Base-by-base conservation (phyloP, 139 green algal genomes). In the Chlorella sp. region DNA sequence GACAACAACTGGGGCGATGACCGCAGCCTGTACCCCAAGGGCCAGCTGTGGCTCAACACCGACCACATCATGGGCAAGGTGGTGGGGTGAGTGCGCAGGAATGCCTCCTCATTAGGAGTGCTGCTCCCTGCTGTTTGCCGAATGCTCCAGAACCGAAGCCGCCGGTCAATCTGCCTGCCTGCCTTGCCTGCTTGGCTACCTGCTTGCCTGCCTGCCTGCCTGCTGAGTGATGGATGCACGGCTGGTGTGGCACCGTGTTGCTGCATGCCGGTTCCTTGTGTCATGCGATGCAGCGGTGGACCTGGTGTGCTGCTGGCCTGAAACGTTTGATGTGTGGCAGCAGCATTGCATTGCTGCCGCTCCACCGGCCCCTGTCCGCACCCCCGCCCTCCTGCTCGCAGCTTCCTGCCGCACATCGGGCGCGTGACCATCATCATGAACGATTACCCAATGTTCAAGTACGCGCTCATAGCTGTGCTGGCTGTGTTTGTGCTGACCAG, bases 401-500 rank as follows among this genome's bases (percentile, higher is more conserved):
- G 94, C 51, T 98, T 94, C 84, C 84, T 99, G 69, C 97, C 97
- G 0, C 92, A 98, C 62, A 88, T 99, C n/a, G 97, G 97, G 17
- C 96, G 95, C 86, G 88, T 98, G 30, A 99, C 97, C n/a, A 99
- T 99, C 73, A 85, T 99, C 13, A 99, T 99, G 97, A 99, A 99
- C 85, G 97, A 99, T 86, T 98, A 98, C 89, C 95, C 95, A 0
- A 85, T 82, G 28, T 82, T 98, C 32, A 99, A 99, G 87, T 98
- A 95, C 78, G 80, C 84, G 1, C 88, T 99, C 2, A 98, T 99
- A 36, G 93, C 88, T 15, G 78, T 97, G 20, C 93, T 99, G 71
- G 97, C 91, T 0, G 73, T 99, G n/a, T 92, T 98, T 64, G 96
- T 99, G 23, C 76, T 99, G 39, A 98, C 95, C 30, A 98, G 95